Percentiles rank a stretch among this genome's conserved stretches.
Evolutionary conservation across 352 stramenopile species (phyloP).

Genomic region (Blastocystis sp.): DNA sequence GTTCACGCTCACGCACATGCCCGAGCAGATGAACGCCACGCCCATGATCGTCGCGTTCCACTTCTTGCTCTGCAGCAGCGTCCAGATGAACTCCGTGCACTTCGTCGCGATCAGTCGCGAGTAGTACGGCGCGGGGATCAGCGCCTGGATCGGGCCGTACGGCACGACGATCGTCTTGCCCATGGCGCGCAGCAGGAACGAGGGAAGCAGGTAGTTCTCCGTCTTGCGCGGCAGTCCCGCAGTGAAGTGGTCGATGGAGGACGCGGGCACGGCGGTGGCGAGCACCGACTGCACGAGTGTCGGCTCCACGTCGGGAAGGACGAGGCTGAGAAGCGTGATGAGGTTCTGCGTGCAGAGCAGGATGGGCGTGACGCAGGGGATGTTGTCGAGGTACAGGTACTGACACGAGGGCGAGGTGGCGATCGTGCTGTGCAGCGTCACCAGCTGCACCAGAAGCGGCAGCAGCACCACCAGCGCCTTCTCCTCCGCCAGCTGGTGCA

Average conservation of each 20-base stretch:
- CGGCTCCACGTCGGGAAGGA: slow-evolving; percentile 9
- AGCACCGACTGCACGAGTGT: not conserved
- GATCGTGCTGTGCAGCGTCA: slow-evolving; percentile 26
- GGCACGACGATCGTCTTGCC: slow-evolving; percentile 29
- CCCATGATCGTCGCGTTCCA: slow-evolving; percentile 26
- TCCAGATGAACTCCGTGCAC: slow-evolving; percentile 43
- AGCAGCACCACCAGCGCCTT: slow-evolving; percentile 33
- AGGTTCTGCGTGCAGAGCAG: slow-evolving; percentile 54
- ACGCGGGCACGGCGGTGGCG: not conserved
- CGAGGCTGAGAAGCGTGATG: not conserved
- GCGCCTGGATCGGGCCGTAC: slow-evolving; percentile 35
- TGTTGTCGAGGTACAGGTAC: slow-evolving; percentile 44
- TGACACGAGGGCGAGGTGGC: slow-evolving; percentile 15
- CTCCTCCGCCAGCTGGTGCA: not conserved
- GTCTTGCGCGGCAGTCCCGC: not conserved
- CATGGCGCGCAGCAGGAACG: slow-evolving; percentile 41
- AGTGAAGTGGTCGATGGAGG: not conserved
- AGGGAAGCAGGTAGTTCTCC: slow-evolving; percentile 15
- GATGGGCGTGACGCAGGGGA: slow-evolving; percentile 31
- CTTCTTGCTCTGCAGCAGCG: not conserved
- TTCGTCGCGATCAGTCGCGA: slow-evolving; percentile 30
- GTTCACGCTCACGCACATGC: not conserved
- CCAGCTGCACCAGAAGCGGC: slow-evolving; percentile 34
- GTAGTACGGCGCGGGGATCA: slow-evolving; percentile 70
- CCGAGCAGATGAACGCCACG: slow-evolving; percentile 16